These are phyloP conservation scores for Termitomyces sp. DNA, from an alignment of 768 basidiomycete genomes.

Conservation along the genomic window DNA sequence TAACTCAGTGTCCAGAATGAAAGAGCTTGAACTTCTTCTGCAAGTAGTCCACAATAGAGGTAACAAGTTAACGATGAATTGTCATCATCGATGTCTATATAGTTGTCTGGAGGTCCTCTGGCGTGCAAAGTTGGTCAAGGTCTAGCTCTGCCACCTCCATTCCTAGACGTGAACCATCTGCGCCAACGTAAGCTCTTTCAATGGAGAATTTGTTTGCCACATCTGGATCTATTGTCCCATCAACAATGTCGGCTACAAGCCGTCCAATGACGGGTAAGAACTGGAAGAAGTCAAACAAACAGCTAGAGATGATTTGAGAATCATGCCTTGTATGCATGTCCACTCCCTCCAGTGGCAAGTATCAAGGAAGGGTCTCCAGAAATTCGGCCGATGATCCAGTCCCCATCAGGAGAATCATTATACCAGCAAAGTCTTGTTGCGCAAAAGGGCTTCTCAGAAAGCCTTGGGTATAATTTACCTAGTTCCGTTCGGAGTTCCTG, in stretches of 20 bases:
- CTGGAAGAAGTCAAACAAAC: constrained; percentile 29
- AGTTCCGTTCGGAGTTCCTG: constrained; percentile 48
- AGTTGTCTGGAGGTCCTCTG: constrained; percentile 33
- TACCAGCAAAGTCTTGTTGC: constrained; percentile 92
- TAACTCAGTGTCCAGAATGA: background rate
- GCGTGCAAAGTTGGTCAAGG: constrained; percentile 43
- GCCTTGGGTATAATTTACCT: constrained; percentile 62
- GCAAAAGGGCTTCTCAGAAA: constrained; percentile 67
- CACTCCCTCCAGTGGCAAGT: constrained; percentile 84
- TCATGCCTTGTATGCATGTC: constrained; percentile 80
- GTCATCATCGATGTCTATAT: background rate
- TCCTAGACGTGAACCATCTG: constrained; percentile 19
- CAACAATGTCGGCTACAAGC: constrained; percentile 68
- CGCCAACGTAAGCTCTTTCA: constrained; percentile 33
- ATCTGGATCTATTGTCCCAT: constrained; percentile 51
- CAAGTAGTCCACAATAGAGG: constrained; percentile 4
- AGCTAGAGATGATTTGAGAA: background rate
- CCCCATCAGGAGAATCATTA: constrained; percentile 77
- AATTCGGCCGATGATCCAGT: constrained; percentile 86
- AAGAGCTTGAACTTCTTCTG: constrained; percentile 17
- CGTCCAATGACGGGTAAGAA: constrained; percentile 84
- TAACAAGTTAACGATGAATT: background rate
- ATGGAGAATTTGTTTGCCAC: constrained; percentile 61
- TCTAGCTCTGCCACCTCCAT: constrained; percentile 27
- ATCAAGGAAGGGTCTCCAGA: constrained; percentile 53